Base-by-base conservation (phyloP, 1,284 basidiomycete species). In the Leccinum proliferum region DNA sequence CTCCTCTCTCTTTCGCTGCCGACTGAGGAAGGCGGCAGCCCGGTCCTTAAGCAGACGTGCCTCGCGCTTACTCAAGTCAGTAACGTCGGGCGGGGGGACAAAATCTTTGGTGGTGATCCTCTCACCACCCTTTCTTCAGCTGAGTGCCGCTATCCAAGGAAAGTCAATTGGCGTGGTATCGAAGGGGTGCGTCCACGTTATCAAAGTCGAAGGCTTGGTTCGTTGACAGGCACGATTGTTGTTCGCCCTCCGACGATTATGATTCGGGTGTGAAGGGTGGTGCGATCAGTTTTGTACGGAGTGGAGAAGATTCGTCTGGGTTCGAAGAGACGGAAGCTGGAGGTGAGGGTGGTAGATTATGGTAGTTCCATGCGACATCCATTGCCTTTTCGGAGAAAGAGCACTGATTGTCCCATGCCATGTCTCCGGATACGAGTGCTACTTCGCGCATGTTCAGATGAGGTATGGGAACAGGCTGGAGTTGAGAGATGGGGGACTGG, bases 21-120 rank as follows among this genome's bases (percentile, higher is more conserved):
- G 82, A 74, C 87, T 90, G 69, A 95, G 86, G 79, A 95, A 95
- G 61, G 93, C 93, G 9, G 93, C 93, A 12, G 93, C 93, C 61
- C 93, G 85, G 78, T 95, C 95, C 81, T 95, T 95, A 64, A 95
- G 91, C 14, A 95, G 83, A 61, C 93, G 86, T 59, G 93, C 93
- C 77, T 95, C 93, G 63, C 92, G 88, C 77, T 95, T 95, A 79
- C 83, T 88, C 63, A 95, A 83, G 58, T 93, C 93, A 58, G 88
- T 85, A 63, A 94, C 92, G 75, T 95, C 93, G 50, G 93, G 93
- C 4, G 29, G 25, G 25, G 91, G 91, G 8, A 95, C 75, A 71
- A 94, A 95, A 74, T 93, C 91, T 75, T 89, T 92, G 70, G 84
- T 88, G 63, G 81, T 87, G 68, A 91, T 82, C 67, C 88, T 83